These are phyloP conservation scores for Colletotrichum costaricense DNA, from an alignment of 2,329 filamentous ascomycete genomes.

Conservation along the genomic window DNA sequence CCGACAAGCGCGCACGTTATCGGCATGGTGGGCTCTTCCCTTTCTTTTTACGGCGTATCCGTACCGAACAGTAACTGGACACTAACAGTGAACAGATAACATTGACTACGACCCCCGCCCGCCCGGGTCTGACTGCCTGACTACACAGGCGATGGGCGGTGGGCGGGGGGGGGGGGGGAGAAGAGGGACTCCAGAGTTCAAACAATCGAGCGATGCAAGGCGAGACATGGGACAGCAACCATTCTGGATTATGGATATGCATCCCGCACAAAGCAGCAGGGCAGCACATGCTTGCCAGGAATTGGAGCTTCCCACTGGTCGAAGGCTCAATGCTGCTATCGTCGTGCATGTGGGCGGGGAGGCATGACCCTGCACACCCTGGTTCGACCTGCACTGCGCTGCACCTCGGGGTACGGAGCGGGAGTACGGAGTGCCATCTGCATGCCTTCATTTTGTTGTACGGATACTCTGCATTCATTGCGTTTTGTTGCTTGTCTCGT, in stretches of 20 bases:
- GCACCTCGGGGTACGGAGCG: not conserved
- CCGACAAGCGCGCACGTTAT: not conserved
- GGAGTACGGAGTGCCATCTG: not conserved
- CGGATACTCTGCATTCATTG: not conserved
- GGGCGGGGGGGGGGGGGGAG: not conserved
- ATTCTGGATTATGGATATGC: not conserved
- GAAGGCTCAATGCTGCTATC: not conserved
- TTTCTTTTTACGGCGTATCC: not conserved
- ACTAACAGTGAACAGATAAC: not conserved
- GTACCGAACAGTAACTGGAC: not conserved
- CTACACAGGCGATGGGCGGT: not conserved
- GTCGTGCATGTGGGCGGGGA: not conserved
- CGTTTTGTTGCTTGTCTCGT: not conserved
- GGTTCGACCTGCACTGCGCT: not conserved
- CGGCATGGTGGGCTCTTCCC: not conserved
- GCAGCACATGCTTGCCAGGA: slow-evolving; percentile 1
- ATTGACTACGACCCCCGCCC: not conserved
- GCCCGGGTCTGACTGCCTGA: not conserved
- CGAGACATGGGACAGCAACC: not conserved
- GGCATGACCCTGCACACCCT: not conserved
- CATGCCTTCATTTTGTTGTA: not conserved
- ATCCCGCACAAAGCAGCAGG: not conserved
- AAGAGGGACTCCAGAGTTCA: not conserved
- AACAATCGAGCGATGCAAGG: not conserved
- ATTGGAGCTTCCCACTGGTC: slow-evolving; percentile 10